phyloP scores from a whole-genome alignment of 1,139 yeast genomes.

The Lizanozyma gosingica region DNA sequence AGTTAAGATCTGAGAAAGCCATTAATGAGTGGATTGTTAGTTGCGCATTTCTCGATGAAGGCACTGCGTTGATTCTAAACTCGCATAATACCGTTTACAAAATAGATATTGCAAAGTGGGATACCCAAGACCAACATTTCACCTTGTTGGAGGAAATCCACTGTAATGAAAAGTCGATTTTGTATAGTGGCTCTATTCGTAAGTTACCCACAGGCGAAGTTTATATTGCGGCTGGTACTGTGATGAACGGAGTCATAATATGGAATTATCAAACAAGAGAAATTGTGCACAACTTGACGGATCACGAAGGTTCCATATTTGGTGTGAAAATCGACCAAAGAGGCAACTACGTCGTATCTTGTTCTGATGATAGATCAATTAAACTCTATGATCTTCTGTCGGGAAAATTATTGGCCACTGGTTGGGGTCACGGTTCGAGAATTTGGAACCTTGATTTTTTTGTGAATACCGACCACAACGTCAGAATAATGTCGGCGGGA shows the following conservation, averaged over 20 bases:
- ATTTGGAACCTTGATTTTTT: slow-evolving; percentile 77
- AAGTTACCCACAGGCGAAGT: slow-evolving; percentile 35
- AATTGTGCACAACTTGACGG: slow-evolving; percentile 48
- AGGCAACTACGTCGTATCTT: slow-evolving; percentile 56
- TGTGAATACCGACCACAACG: slow-evolving; percentile 15
- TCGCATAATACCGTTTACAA: slow-evolving; percentile 70
- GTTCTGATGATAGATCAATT: slow-evolving; percentile 91
- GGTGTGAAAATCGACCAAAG: slow-evolving; percentile 56
- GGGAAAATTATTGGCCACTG: slow-evolving; percentile 59
- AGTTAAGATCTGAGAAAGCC: slow-evolving; percentile 31
- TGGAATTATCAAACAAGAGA: slow-evolving; percentile 49
- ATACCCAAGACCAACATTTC: slow-evolving; percentile 9
- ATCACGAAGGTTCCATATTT: slow-evolving; percentile 89
- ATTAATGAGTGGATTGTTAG: slow-evolving; percentile 74
- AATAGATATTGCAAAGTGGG: slow-evolving; percentile 21
- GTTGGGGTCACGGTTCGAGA: slow-evolving; percentile 96
- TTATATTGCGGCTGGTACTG: slow-evolving; percentile 80
- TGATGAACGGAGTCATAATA: slow-evolving; percentile 74
- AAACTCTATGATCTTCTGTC: slow-evolving; percentile 56
- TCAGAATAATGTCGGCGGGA: slow-evolving; percentile 58
- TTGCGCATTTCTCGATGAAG: slow-evolving; percentile 39
- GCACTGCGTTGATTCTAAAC: slow-evolving; percentile 46
- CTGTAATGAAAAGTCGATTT: slow-evolving; percentile 68
- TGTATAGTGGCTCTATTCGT: slow-evolving; percentile 76
- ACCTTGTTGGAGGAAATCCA: slow-evolving; percentile 32